phyloP scores from a whole-genome alignment of 1,284 basidiomycete genomes.

The Xerocomus alliaceus region DNA sequence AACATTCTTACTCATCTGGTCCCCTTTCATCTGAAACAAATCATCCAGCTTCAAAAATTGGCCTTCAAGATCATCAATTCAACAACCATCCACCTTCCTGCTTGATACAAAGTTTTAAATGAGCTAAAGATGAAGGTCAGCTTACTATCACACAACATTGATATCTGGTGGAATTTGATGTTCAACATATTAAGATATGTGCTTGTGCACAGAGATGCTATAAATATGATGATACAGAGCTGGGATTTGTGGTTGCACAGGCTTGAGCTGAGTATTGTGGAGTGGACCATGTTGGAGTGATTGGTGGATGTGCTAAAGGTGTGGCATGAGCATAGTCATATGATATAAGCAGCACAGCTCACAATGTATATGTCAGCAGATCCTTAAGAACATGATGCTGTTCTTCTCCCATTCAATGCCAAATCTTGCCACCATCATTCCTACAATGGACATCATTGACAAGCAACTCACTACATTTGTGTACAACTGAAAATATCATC shows the following conservation, averaged over 20 bases:
- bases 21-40: neutral
- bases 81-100: neutral
- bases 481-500: neutral
- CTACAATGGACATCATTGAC: constrained; percentile 35
- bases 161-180: constrained; percentile 3
- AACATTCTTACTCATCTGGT: neutral
- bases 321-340: neutral
- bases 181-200: constrained; percentile 2
- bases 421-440: constrained; percentile 37
- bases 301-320: neutral
- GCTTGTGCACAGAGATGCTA: neutral
- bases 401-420: constrained; percentile 31
- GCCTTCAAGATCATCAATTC: neutral
- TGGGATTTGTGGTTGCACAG: neutral
- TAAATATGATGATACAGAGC: neutral
- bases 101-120: neutral
- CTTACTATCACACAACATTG: neutral
- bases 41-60: neutral
- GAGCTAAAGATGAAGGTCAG: neutral
- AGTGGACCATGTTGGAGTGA: neutral
- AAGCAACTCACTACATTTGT: neutral
- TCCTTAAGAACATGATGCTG: constrained; percentile 34
- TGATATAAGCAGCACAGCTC: neutral
- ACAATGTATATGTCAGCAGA: neutral
- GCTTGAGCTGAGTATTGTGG: neutral